These are phyloP conservation scores for Juglanconis oblonga DNA, from an alignment of 2,329 filamentous ascomycete species.

Conservation along the genomic window DNA sequence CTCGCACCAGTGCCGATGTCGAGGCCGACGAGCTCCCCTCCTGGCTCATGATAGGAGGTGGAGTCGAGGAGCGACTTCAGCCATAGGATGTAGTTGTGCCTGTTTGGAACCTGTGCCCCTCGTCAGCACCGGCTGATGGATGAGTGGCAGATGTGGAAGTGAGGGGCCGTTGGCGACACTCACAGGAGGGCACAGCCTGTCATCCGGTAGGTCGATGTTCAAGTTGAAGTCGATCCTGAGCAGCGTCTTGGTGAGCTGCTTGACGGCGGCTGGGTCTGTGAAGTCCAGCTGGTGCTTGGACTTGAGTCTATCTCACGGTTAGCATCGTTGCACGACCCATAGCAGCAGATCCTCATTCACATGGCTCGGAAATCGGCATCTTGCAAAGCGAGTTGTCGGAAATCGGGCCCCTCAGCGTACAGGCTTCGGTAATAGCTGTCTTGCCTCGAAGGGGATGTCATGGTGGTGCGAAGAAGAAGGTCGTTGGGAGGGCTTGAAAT, in stretches of 20 bases:
- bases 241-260: conserved; percentile 78
- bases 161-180: conserved; percentile 20
- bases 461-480: not conserved
- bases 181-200: conserved; percentile 85
- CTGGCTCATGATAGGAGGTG: conserved; percentile 49
- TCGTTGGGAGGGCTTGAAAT: not conserved
- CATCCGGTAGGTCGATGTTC: conserved; percentile 65
- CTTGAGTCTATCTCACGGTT: conserved; percentile 30
- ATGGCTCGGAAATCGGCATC: conserved; percentile 41
- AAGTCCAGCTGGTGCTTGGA: conserved; percentile 67
- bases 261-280: conserved; percentile 69
- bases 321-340: not conserved
- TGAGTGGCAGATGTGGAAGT: not conserved
- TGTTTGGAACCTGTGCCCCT: conserved; percentile 50
- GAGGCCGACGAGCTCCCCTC: conserved; percentile 62
- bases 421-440: conserved; percentile 35
- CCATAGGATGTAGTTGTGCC: conserved; percentile 90
- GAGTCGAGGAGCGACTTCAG: conserved; percentile 77
- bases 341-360: conserved; percentile 27
- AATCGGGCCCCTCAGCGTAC: conserved; percentile 40
- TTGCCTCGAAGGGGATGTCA: conserved; percentile 10
- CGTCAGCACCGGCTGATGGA: conserved; percentile 3
- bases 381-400: conserved; percentile 37
- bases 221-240: conserved; percentile 74
- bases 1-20: conserved; percentile 91